Conservation (phyloP, 345 rosid species). For the Brassica napus region DNA sequence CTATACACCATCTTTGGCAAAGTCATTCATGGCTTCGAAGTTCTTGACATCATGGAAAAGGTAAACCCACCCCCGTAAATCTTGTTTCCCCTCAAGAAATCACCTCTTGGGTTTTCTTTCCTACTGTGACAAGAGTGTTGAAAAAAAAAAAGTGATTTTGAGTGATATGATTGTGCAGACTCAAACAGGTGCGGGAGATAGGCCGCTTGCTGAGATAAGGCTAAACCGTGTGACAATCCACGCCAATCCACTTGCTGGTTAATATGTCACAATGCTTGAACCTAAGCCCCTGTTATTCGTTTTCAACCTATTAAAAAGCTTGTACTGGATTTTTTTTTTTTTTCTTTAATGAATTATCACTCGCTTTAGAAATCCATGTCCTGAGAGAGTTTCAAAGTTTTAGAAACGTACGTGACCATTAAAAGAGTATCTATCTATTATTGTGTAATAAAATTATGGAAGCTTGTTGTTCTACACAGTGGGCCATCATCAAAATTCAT, state of each 20-base stretch:
- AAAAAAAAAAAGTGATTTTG: not conserved
- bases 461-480: not conserved
- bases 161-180: constrained; percentile 55
- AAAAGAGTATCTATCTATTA: not conserved
- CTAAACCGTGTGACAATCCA: constrained; percentile 90
- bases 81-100: not conserved
- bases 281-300: not conserved
- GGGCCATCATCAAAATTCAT: constrained; percentile 1
- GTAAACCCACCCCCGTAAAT: constrained; percentile 33
- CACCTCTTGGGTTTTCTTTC: too few relatives aligned
- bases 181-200: constrained; percentile 81
- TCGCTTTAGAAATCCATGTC: not conserved
- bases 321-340: not conserved
- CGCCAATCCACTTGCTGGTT: constrained; percentile 97
- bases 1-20: constrained; percentile 87
- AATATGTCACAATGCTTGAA: constrained; percentile 37
- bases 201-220: constrained; percentile 97
- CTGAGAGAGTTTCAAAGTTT: not conserved
- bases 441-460: not conserved
- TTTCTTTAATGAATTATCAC: not conserved
- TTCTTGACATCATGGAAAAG: constrained; percentile 98
- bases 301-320: not conserved
- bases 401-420: too few relatives aligned
- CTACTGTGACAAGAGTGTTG: not conserved
- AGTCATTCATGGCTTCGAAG: constrained; percentile 98